phyloP scores from a whole-genome alignment of 2,329 filamentous ascomycete genomes.

The Ilyonectria mors-panacis region DNA sequence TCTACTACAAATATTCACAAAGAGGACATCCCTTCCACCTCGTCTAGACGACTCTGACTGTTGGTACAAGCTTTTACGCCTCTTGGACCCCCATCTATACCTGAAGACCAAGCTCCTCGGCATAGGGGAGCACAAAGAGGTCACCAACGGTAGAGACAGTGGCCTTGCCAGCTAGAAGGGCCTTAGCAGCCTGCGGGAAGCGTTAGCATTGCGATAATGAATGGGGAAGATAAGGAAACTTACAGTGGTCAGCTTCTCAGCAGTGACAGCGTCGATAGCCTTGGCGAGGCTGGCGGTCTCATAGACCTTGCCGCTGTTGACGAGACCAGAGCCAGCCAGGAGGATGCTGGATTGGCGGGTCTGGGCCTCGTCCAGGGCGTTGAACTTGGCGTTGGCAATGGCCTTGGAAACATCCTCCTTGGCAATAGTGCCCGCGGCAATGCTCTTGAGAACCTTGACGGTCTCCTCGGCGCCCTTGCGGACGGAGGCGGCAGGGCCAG shows the following conservation, averaged over 20 bases:
- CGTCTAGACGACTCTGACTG: conserved; percentile 59
- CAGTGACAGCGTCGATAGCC: conserved; percentile 84
- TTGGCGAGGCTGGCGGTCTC: conserved; percentile 86
- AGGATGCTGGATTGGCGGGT: conserved; percentile 83
- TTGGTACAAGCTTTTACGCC: conserved; percentile 60
- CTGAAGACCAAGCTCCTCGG: conserved; percentile 92
- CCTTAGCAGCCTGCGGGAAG: conserved; percentile 81
- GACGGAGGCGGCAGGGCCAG: conserved; percentile 81
- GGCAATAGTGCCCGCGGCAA: conserved; percentile 81
- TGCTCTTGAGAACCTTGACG: conserved; percentile 85
- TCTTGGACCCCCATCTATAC: conserved; percentile 75
- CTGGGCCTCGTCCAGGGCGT: conserved; percentile 86
- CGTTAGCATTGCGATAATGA: conserved; percentile 47
- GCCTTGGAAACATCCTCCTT: conserved; percentile 94
- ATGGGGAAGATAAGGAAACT: conserved; percentile 54
- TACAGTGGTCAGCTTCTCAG: conserved; percentile 89
- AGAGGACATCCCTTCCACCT: conserved; percentile 53
- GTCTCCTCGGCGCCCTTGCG: conserved; percentile 81
- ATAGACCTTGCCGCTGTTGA: conserved; percentile 86
- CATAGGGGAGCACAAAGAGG: conserved; percentile 90
- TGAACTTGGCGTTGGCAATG: conserved; percentile 93
- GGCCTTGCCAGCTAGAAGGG: conserved; percentile 89
- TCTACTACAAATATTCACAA: conserved; percentile 65
- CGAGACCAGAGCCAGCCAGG: conserved; percentile 85
- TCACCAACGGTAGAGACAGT: conserved; percentile 93